phyloP scores from a whole-genome alignment of 1,139 yeast species.

The Protomyces macrosporus region DNA sequence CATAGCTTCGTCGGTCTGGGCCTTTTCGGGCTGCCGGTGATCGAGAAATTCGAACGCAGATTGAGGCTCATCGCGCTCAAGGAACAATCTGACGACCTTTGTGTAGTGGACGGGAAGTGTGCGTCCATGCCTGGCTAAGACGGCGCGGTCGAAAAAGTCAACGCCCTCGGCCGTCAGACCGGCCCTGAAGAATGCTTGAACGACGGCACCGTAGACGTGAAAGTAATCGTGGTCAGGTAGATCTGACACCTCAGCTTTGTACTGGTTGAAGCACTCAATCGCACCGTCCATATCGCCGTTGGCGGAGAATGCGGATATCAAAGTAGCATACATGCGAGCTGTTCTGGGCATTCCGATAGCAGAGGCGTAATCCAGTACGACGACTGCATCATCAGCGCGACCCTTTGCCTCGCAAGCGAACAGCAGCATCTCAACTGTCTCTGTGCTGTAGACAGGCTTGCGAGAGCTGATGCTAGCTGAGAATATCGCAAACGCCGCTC shows the following conservation, averaged over 20 bases:
- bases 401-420: neutral
- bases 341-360: neutral
- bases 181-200: constrained; percentile 37
- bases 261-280: constrained; percentile 31
- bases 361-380: constrained; percentile 3
- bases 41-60: neutral
- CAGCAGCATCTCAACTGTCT: constrained; percentile 1
- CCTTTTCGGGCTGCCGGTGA: neutral
- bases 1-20: neutral
- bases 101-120: neutral
- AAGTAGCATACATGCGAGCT: constrained; percentile 15
- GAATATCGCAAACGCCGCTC: constrained; percentile 10
- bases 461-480: neutral
- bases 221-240: constrained; percentile 29
- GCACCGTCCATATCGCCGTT: constrained; percentile 29
- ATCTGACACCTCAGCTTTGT: constrained; percentile 27
- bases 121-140: neutral
- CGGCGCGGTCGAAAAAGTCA: constrained; percentile 33
- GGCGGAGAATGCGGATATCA: constrained; percentile 27
- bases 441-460: neutral
- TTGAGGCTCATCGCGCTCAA: neutral
- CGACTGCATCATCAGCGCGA: constrained; percentile 2
- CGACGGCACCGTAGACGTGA: constrained; percentile 36
- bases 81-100: neutral
- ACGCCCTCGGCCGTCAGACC: constrained; percentile 36